A percentile compares a stretch with the other conserved stretches of the same genome.
phyloP scores from a whole-genome alignment of 345 rosid species.

The Salix koriyanagi region DNA sequence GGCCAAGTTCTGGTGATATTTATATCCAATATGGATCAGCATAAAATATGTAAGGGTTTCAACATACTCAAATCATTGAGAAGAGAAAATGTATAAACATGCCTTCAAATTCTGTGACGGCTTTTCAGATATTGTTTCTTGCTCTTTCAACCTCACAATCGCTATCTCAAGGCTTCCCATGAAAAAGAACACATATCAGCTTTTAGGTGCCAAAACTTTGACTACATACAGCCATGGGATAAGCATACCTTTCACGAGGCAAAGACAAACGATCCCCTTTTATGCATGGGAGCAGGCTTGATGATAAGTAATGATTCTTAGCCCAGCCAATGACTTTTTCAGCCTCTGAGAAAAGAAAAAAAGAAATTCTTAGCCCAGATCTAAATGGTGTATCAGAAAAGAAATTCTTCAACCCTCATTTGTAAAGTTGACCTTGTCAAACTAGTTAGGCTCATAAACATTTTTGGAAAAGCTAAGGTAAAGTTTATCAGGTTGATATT shows the following conservation, averaged over 20 bases:
- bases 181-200: slow-evolving; percentile 31
- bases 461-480: not conserved
- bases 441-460: not conserved
- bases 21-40: slow-evolving; percentile 21
- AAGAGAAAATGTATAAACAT: slow-evolving; percentile 17
- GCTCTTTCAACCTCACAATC: slow-evolving; percentile 72
- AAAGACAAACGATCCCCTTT: slow-evolving; percentile 65
- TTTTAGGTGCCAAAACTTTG: not conserved
- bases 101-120: slow-evolving; percentile 80
- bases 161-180: slow-evolving; percentile 78
- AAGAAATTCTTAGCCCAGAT: not conserved
- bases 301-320: slow-evolving; percentile 74
- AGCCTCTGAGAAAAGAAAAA: slow-evolving; percentile 50
- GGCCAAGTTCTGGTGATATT: slow-evolving; percentile 61
- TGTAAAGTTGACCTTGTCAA: slow-evolving; percentile 2
- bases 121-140: slow-evolving; percentile 59
- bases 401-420: not conserved
- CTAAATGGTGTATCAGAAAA: not conserved
- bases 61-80: slow-evolving; percentile 7
- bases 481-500: not conserved
- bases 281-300: slow-evolving; percentile 56
- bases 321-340: slow-evolving; percentile 98
- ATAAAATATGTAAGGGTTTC: slow-evolving; percentile 5
- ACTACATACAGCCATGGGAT: not conserved
- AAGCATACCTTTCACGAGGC: slow-evolving; percentile 76